Evolutionary conservation across 1,139 yeast species (phyloP).

Genomic region (Candida neerlandica): DNA sequence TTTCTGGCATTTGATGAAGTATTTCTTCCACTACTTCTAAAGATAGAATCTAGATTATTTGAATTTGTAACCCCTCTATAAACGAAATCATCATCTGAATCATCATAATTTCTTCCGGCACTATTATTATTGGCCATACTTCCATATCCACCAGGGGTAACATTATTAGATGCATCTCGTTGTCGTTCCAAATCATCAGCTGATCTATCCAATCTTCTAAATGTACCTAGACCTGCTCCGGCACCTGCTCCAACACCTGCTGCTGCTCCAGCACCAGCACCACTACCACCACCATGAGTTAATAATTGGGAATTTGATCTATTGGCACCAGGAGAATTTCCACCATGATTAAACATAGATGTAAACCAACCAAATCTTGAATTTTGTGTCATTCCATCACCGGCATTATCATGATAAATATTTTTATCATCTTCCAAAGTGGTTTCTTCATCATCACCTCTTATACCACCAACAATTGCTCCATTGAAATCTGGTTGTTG

Average conservation of each 20-base stretch:
- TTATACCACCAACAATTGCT: constrained; percentile 6
- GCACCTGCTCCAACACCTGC: constrained; percentile 14
- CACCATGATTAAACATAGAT: constrained; percentile 10
- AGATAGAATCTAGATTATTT: constrained; percentile 47
- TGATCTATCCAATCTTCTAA: constrained; percentile 10
- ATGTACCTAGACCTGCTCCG: constrained; percentile 14
- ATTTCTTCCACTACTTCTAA: constrained; percentile 21
- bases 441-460: constrained; percentile 14
- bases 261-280: constrained; percentile 17
- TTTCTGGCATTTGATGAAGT: constrained; percentile 20
- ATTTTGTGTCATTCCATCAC: constrained; percentile 10
- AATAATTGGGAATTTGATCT: constrained; percentile 5
- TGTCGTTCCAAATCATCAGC: constrained; percentile 15
- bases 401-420: constrained; percentile 16
- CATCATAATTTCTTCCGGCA: constrained; percentile 14
- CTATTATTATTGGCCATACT: constrained; percentile 10
- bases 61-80: constrained; percentile 51
- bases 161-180: constrained; percentile 4
- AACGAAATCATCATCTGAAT: constrained; percentile 36
- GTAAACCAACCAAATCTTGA: constrained; percentile 15
- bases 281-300: constrained; percentile 4
- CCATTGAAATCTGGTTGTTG: constrained; percentile 51
- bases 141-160: constrained; percentile 13
- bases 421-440: constrained; percentile 18
- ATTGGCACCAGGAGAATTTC: not conserved